Conservation (phyloP, 2,329 filamentous ascomycete genomes). For the Davidsoniella australis region DNA sequence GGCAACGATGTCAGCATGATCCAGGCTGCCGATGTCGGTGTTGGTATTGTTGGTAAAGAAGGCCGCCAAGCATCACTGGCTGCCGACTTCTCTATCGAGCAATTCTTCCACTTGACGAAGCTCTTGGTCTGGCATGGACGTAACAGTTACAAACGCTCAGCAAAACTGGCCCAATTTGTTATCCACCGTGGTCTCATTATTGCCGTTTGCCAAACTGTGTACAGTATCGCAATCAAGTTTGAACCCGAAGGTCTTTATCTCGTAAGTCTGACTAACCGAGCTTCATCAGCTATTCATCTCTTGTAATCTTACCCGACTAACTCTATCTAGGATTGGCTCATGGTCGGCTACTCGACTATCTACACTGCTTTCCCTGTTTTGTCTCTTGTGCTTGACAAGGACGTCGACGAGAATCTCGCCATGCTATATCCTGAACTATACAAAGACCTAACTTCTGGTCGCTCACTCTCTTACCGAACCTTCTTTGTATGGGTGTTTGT, state of each 20-base stretch:
- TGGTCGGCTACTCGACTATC: conserved; percentile 89
- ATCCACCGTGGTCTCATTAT: conserved; percentile 96
- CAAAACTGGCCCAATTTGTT: conserved; percentile 93
- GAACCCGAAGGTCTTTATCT: conserved; percentile 89
- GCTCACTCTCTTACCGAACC: conserved; percentile 74
- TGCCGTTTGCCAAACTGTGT: conserved; percentile 90
- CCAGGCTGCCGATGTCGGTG: conserved; percentile 91
- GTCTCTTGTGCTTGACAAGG: conserved; percentile 81
- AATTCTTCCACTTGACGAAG: conserved; percentile 90
- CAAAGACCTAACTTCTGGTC: conserved; percentile 84
- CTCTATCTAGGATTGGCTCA: conserved; percentile 57
- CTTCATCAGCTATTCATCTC: neutral
- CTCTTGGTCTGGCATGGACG: conserved; percentile 97
- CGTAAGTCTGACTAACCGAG: conserved; percentile 20
- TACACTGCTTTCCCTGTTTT: conserved; percentile 92
- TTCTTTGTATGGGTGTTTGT: conserved; percentile 97
- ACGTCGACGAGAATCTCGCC: conserved; percentile 84
- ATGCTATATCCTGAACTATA: conserved; percentile 95
- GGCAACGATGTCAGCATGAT: conserved; percentile 99
- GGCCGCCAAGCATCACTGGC: conserved; percentile 86
- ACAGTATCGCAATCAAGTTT: conserved; percentile 80
- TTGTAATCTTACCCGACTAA: neutral
- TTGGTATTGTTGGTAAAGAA: conserved; percentile 96
- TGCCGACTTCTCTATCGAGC: conserved; percentile 89
- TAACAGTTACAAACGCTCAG: conserved; percentile 90